Conservation (phyloP, 2,329 filamentous ascomycete species). For the Fusarium duplospermum region DNA sequence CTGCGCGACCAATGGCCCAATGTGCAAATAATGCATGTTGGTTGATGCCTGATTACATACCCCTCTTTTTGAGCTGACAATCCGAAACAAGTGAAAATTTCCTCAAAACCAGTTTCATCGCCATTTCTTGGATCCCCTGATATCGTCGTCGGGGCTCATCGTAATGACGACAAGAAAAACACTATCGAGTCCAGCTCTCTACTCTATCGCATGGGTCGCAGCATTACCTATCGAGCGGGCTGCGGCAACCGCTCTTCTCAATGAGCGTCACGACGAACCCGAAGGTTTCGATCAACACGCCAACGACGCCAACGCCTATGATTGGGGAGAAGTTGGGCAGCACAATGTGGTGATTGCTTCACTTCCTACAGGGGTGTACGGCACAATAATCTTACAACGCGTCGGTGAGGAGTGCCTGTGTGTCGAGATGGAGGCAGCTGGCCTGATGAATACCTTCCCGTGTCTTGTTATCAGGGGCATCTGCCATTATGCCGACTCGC, state of each 20-base stretch:
- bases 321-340: neutral
- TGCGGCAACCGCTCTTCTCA: neutral
- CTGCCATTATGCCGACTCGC: neutral
- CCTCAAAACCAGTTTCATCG: neutral
- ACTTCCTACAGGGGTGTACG: neutral
- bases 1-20: neutral
- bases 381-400: neutral
- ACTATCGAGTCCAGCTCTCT: neutral
- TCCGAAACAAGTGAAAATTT: neutral
- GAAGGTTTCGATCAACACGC: neutral
- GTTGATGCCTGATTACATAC: neutral
- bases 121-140: too few relatives aligned
- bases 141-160: neutral
- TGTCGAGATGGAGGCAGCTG: neutral
- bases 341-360: neutral
- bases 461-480: neutral
- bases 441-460: neutral
- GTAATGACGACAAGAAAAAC: neutral
- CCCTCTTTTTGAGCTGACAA: neutral
- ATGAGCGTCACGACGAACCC: neutral
- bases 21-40: neutral
- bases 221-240: neutral
- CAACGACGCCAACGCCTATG: neutral
- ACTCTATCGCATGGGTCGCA: neutral
- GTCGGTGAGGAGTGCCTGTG: neutral